phyloP scores from a whole-genome alignment of 1,139 yeast genomes.

The Sugiyamaella castrensis region DNA sequence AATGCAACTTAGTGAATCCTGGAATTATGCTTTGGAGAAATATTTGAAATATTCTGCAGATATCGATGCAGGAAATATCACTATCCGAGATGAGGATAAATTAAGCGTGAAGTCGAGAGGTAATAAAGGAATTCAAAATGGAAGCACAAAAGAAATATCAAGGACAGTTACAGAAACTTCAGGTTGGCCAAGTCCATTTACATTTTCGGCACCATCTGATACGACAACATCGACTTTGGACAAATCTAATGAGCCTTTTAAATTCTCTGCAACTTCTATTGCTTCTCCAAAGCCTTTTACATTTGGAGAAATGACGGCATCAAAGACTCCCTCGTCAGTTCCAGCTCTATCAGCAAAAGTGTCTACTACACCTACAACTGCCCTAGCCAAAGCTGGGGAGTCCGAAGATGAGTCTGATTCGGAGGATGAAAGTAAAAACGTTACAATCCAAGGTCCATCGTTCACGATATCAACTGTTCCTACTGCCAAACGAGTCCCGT shows the following conservation, averaged over 20 bases:
- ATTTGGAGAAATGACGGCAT: not conserved
- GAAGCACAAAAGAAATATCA: not conserved
- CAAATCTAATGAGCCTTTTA: not conserved
- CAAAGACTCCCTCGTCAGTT: not conserved
- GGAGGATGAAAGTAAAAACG: constrained; percentile 17
- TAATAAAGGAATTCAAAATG: not conserved
- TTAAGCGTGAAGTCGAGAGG: no score
- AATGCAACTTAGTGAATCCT: constrained; percentile 54
- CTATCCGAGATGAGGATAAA: not conserved
- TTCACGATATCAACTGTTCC: constrained; percentile 56
- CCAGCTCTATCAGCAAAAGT: no score
- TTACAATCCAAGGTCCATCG: constrained; percentile 56
- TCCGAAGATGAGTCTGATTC: constrained; percentile 34
- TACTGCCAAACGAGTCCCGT: constrained; percentile 55
- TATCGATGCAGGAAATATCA: constrained; percentile 36
- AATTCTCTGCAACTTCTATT: not conserved
- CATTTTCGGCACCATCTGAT: constrained; percentile 1
- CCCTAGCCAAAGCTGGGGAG: constrained; percentile 34
- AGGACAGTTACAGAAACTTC: no score
- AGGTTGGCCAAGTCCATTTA: not conserved
- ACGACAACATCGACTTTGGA: constrained; percentile 4
- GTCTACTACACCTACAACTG: constrained; percentile 2
- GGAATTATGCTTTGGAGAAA: constrained; percentile 55
- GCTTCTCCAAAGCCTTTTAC: constrained; percentile 4
- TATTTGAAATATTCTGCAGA: constrained; percentile 55